Evolutionary conservation across 345 rosid species (phyloP), one percentile per base, ranked within the genome.

Genomic region (Eucalyptus tenuipes): DNA sequence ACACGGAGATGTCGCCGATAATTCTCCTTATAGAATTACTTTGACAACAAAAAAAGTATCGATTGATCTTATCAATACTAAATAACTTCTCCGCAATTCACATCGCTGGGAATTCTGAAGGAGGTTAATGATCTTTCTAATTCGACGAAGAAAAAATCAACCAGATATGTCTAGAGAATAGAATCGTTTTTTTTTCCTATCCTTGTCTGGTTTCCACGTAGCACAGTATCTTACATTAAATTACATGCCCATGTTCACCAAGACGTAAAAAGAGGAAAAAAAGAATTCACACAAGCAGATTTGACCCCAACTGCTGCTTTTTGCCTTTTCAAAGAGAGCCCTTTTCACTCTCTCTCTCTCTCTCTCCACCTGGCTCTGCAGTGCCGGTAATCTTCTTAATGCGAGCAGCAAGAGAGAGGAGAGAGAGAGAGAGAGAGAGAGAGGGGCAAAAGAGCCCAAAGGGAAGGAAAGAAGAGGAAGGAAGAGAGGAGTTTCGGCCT

Each of bases 1-100:
- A 14, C 40, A 15, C 0, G 3, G 5, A 31, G 14, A 68, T 33
- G 80, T 68, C 4, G 11, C 11, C 1, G 0, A 33, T 17, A 13
- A 10, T n/a, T 64, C 37, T 4, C 18, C 20, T 64, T n/a, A n/a
- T n/a, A 37, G 10, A 64, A n/a, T 64, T 64, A 64, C 33, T n/a
- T n/a, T 8, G 11, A 64, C 75, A 64, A 14, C 3, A 1, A n/a
- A n/a, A 14, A 64, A 13, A 3, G 18, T n/a, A 13, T 7, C 20
- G 20, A 13, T 15, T 3, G 20, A n/a, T 71, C 11, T 68, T 68
- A 33, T 4, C 4, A 10, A 20, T 16, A 16, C 33, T 5, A 15
- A 33, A 68, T 68, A 66, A 16, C 22, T 33, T 3, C 24, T 10
- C 13, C 2, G 7, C 24, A 8, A 16, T 68, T 33, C 9, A 20